Evolutionary conservation across 2,329 filamentous ascomycete genomes (phyloP), one percentile per base, ranked within the genome.

Genomic region (Bipolaris sorokiniana): DNA sequence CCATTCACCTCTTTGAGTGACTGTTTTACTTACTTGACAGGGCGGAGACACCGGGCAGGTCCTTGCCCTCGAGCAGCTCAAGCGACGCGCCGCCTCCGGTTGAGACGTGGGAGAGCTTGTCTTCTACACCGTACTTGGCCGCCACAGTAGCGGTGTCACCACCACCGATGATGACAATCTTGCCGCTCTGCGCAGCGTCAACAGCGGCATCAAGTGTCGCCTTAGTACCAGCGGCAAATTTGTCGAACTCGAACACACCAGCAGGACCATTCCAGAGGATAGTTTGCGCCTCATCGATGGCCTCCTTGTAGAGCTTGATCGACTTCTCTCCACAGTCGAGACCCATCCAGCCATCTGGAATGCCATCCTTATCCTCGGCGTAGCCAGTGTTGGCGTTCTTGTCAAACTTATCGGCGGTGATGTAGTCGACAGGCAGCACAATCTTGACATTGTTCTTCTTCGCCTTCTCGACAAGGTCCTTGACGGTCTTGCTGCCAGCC

Each of bases 241-340:
- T 89, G 61, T 97, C 91, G 75, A 98, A 90, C 86, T 99, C 95
- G 73, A 99, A 99, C 69, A 99, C 95, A 79, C 95, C 95, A 15
- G 94, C 88, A 53, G 95, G 95, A 54, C 95, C 95, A 84, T 99
- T 99, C 95, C 95, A 99, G 64, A 99, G 90, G 78, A 99, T 97
- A 55, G 95, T 99, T 86, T 97, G 88, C 65, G 94, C 87, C 73
- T 94, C 88, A 66, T 84, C 84, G 69, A 99, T 98, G 67, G 93
- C 88, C 76, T 89, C 83, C 84, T 94, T 88, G 88, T 90, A 98
- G 55, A 96, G 86, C 82, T 92, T 86, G 73, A 96, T 84, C 67
- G 89, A 93, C 88, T 97, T 88, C 65, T 89, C 85, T 57, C 95
- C 95, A 76, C 92, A 95, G 82, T 99, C 95, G 47, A 99, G 89